phyloP scores from a whole-genome alignment of 441 rosid genomes.

The Pelargonium fulgidum region DNA sequence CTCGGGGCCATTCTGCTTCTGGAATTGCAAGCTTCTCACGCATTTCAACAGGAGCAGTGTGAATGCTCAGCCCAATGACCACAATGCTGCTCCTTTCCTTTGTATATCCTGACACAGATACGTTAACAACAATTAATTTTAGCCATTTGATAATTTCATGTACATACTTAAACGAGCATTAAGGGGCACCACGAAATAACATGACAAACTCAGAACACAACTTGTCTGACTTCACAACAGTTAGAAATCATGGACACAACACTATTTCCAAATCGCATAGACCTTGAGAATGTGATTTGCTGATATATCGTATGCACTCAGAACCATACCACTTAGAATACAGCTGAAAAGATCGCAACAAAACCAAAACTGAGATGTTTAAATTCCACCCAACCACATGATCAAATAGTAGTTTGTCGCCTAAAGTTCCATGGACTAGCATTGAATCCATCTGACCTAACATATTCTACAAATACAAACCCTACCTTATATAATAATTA shows the following conservation, averaged over 20 bases:
- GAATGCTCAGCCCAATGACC: conserved; percentile 81
- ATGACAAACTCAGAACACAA: neutral
- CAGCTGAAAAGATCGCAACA: neutral
- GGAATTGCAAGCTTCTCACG: conserved; percentile 97
- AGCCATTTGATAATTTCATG: neutral
- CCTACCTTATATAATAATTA: neutral
- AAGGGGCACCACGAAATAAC: neutral
- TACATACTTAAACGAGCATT: conserved; percentile 1
- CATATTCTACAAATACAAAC: neutral
- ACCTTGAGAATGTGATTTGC: neutral
- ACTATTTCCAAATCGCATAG: neutral
- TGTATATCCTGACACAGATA: conserved; percentile 56
- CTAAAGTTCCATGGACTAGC: neutral
- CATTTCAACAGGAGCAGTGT: conserved; percentile 90
- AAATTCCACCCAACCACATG: neutral
- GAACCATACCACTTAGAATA: neutral
- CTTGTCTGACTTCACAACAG: no score
- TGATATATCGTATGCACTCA: neutral
- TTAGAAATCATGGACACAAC: no score
- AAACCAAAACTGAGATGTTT: neutral
- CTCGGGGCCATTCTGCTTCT: conserved; percentile 97
- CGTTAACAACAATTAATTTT: conserved; percentile 13
- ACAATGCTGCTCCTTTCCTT: conserved; percentile 91
- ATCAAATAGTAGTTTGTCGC: neutral
- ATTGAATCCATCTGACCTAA: neutral